Conservation (phyloP, 2,329 filamentous ascomycete species). For the Kalaharituber pfeilii region DNA sequence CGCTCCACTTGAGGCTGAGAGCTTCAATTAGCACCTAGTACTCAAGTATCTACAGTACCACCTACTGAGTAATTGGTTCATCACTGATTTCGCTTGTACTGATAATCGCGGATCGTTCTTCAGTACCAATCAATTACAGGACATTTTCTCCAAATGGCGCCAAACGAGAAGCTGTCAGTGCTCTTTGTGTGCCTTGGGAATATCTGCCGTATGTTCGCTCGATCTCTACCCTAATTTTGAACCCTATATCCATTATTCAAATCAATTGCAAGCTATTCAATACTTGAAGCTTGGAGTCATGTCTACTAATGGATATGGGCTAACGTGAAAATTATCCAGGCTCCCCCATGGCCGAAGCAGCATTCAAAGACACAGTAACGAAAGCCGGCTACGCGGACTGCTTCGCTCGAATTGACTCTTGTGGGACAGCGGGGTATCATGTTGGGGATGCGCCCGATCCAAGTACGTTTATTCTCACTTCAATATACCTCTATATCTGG, state of each 20-base stretch:
- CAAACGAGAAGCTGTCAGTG: conserved; percentile 42
- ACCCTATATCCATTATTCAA: not conserved
- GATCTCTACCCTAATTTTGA: conserved; percentile 3
- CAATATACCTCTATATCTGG: not conserved
- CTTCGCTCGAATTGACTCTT: conserved; percentile 62
- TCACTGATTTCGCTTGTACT: too few species aligned
- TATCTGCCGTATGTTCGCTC: conserved; percentile 45
- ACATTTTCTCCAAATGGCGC: not conserved
- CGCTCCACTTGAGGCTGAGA: too few species aligned
- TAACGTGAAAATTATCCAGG: conserved; percentile 5
- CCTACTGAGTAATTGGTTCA: too few species aligned
- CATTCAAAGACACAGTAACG: conserved; percentile 57
- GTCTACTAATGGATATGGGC: too few species aligned
- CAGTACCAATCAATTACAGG: too few species aligned
- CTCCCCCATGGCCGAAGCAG: conserved; percentile 90
- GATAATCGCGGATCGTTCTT: too few species aligned
- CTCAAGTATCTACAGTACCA: too few species aligned
- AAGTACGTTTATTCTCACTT: conserved; percentile 38
- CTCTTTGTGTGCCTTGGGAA: conserved; percentile 96
- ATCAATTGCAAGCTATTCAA: too few species aligned
- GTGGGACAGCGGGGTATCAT: conserved; percentile 70
- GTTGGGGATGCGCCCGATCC: conserved; percentile 57
- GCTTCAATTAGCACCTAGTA: too few species aligned
- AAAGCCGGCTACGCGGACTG: conserved; percentile 41
- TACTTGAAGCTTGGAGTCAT: too few species aligned